Conservation (phyloP, 1,284 basidiomycete genomes). For the Rhodotorula sp. region DNA sequence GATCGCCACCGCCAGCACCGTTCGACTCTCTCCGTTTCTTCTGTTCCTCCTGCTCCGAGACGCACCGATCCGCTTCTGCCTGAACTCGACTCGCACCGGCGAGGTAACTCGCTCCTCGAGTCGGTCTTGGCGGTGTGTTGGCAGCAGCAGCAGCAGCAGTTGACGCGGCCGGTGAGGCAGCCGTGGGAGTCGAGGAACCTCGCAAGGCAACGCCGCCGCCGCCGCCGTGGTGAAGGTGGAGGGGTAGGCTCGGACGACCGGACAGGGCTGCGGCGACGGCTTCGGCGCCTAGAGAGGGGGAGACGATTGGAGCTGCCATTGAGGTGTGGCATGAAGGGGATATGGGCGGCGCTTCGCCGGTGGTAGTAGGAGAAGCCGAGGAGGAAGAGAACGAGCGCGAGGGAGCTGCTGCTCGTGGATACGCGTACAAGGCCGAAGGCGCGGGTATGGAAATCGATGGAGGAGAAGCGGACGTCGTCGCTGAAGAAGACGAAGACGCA, state of each 20-base stretch:
- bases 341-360: too few relatives aligned
- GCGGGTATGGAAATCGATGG: background rate
- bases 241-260: background rate
- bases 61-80: conserved; percentile 14
- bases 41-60: conserved; percentile 5
- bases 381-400: too few relatives aligned
- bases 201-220: too few relatives aligned
- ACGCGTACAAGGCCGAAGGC: background rate
- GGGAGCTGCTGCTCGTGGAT: background rate
- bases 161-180: too few relatives aligned
- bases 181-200: too few relatives aligned
- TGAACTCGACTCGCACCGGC: conserved; percentile 15
- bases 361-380: too few relatives aligned
- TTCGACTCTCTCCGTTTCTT: background rate
- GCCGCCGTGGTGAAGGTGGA: too few relatives aligned
- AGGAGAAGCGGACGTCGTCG: conserved; percentile 1
- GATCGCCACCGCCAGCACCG: background rate
- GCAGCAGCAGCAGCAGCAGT: background rate
- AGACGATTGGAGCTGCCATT: too few relatives aligned
- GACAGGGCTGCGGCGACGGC: conserved; percentile 27
- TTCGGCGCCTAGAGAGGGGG: conserved; percentile 12
- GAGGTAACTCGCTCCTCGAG: conserved; percentile 21
- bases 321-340: too few relatives aligned
- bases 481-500: background rate
- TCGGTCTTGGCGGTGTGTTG: background rate